Base-by-base conservation (phyloP, 805 yeast species). In the Metschnikowia similis region DNA sequence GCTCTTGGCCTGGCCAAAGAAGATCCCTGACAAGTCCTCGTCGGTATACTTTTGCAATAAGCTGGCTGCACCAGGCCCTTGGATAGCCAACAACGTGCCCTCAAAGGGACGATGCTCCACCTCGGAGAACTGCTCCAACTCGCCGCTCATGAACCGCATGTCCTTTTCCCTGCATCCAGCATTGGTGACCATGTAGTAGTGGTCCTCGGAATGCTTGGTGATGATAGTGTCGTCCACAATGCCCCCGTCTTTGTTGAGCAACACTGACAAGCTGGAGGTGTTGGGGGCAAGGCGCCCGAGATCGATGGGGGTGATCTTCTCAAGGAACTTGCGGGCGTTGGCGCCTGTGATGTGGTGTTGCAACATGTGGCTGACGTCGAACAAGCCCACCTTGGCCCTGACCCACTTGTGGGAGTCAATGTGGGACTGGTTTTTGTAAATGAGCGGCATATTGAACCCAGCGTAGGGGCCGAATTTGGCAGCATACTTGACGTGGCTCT, bases 301-400 rank as follows among this genome's bases (percentile, higher is more conserved):
- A 65, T 90, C 97, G 13, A 92, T 80, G 9, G 99, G 99, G n/a
- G 97, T 88, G 45, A 92, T 72, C 57, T 77, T 81, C 65, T 94
- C 86, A 55, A 94, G 74, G 49, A 92, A 82, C 4, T 73, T 72
- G 6, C 81, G 71, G 1, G 95, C 80, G 37, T 80, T 85, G 1
- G 79, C 69, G 13, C 99, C 99, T 2, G 67, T 64, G 52, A 94
- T 66, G 39, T 74, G 78, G 66, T 95, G 97, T 72, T 94, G 99
- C 45, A 92, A 78, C 99, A 94, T 94, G 69, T 94, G 99, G 48
- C 96, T 88, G 46, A 94, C 99, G 66, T 94, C 99, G 62, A 94
- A 94, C 45, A 94, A 73, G 6, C 99, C 99, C 35, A 91, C 90
- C 54, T 87, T 80, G 17, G 73, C 62, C 66, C 99, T 81, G 0